Percentiles rank a stretch among this genome's conserved stretches.
These are phyloP conservation scores for Dispira parvispora DNA, from an alignment of 192 early-diverging fungal species.

Conservation along the genomic window DNA sequence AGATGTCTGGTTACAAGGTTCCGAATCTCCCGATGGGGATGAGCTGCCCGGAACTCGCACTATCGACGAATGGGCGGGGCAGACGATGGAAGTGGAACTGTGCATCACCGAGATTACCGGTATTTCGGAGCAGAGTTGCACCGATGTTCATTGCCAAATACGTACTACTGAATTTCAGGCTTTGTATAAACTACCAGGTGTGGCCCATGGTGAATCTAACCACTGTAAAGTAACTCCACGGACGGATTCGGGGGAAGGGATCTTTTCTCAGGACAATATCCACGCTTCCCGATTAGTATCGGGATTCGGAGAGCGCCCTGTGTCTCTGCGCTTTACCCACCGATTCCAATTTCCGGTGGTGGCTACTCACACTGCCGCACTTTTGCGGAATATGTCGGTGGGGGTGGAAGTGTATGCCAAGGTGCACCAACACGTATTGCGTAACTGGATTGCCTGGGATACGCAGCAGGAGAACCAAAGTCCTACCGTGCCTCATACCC, in stretches of 20 bases:
- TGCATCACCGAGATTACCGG: neutral
- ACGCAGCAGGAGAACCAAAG: slow-evolving; percentile 17
- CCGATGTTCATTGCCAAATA: slow-evolving; percentile 22
- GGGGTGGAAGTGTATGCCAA: slow-evolving; percentile 22
- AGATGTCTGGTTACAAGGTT: neutral
- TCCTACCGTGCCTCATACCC: no score
- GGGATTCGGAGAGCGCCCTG: slow-evolving; percentile 22
- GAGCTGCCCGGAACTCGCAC: neutral
- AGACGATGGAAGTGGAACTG: neutral
- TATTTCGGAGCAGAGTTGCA: neutral
- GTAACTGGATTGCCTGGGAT: slow-evolving; percentile 26
- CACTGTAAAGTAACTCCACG: neutral
- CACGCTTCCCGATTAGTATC: slow-evolving; percentile 6
- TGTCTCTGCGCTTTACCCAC: slow-evolving; percentile 22
- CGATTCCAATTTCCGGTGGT: slow-evolving; percentile 21
- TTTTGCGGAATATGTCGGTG: neutral
- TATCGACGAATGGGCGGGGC: neutral
- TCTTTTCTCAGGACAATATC: slow-evolving; percentile 9
- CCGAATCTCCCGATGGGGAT: neutral
- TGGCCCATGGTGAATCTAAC: neutral
- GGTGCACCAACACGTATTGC: slow-evolving; percentile 16
- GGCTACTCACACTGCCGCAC: slow-evolving; percentile 15
- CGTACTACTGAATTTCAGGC: slow-evolving; percentile 17
- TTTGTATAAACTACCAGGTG: slow-evolving; percentile 12
- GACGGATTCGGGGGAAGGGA: slow-evolving; percentile 11